A percentile compares a stretch with the other conserved stretches of the same genome.
Conservation (phyloP, 2,329 filamentous ascomycete genomes). For the Akanthomyces lecanii region DNA sequence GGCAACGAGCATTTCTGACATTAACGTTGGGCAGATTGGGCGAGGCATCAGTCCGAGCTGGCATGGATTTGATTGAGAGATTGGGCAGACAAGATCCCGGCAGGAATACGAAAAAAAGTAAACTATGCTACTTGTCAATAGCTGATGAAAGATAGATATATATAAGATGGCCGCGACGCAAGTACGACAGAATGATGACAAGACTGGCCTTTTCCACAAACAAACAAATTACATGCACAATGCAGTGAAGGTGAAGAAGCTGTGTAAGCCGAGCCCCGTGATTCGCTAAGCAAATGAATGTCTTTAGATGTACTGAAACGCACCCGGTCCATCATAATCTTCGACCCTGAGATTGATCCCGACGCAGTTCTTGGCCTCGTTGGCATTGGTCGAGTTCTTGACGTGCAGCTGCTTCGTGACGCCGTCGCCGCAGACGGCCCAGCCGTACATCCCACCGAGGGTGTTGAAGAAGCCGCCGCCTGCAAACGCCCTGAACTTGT, state of each 20-base stretch:
- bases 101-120: too few relatives aligned
- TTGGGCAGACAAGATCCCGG: too few relatives aligned
- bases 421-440: neutral
- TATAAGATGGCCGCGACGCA: too few relatives aligned
- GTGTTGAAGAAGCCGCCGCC: neutral
- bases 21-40: neutral
- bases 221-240: neutral
- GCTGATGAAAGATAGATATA: too few relatives aligned
- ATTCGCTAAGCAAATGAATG: neutral
- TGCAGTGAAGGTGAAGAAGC: neutral
- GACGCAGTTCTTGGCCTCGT: neutral
- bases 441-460: neutral
- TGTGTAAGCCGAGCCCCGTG: neutral
- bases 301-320: neutral
- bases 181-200: too few relatives aligned
- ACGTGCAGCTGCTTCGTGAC: neutral
- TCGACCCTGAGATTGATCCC: neutral
- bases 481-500: neutral
- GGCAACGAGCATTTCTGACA: neutral
- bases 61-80: neutral
- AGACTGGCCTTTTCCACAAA: too few relatives aligned
- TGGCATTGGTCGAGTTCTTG: neutral
- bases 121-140: too few relatives aligned
- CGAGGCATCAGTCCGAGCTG: neutral
- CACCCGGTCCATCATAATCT: neutral